phyloP scores from a whole-genome alignment of 768 basidiomycete species.

The Tulasnella sp. region DNA sequence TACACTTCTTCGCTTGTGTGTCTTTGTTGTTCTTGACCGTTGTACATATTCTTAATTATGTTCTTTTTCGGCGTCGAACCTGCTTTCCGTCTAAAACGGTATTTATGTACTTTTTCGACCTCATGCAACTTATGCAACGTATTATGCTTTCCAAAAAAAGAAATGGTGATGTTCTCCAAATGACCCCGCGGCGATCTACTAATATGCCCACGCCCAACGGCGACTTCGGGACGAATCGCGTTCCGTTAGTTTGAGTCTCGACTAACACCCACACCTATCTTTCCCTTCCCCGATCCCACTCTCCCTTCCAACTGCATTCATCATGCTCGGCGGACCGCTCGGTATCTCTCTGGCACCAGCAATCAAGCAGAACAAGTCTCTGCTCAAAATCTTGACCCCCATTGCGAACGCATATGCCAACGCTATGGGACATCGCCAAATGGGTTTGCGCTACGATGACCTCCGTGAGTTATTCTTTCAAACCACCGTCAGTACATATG shows the following conservation, averaged over 20 bases:
- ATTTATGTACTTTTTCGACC: conserved; percentile 15
- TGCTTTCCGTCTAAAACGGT: not conserved
- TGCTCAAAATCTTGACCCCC: conserved; percentile 68
- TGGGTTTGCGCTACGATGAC: conserved; percentile 94
- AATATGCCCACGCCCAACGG: not conserved
- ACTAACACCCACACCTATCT: conserved; percentile 1
- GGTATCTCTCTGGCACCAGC: conserved; percentile 64
- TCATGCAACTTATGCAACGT: not conserved
- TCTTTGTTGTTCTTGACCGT: conserved; percentile 51
- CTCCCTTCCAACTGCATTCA: conserved; percentile 10
- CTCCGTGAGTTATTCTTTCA: conserved; percentile 57
- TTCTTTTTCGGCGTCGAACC: not conserved
- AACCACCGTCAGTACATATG: not conserved
- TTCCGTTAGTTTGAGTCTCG: conserved; percentile 3
- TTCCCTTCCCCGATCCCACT: not conserved
- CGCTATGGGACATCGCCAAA: conserved; percentile 74
- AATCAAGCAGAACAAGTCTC: conserved; percentile 62
- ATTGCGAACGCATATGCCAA: conserved; percentile 79
- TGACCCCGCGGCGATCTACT: not conserved
- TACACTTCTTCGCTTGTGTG: conserved; percentile 64
- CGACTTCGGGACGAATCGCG: conserved; percentile 13
- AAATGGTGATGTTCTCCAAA: not conserved
- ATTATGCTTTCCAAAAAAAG: not conserved
- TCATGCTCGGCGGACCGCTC: not conserved
- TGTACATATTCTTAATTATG: conserved; percentile 13